These are phyloP conservation scores for Inonotus hispidus DNA, from an alignment of 1,284 basidiomycete species.

Conservation along the genomic window DNA sequence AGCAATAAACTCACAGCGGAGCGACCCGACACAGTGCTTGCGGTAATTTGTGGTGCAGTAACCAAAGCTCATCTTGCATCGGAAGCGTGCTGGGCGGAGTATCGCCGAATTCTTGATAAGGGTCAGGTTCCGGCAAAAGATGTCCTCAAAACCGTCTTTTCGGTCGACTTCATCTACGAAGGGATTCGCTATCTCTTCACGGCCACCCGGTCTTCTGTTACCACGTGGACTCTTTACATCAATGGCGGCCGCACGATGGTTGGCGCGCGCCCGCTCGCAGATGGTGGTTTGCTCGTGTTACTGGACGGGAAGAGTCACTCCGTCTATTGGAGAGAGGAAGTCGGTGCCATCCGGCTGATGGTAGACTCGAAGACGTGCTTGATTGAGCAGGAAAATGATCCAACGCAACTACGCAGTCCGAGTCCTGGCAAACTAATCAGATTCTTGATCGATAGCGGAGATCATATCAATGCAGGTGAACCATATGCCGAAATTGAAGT, in stretches of 20 bases:
- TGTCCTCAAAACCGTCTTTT: constrained; percentile 94
- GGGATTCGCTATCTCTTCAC: constrained; percentile 95
- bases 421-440: constrained; percentile 96
- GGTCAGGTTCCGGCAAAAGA: constrained; percentile 96
- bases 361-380: constrained; percentile 96
- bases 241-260: constrained; percentile 92
- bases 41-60: constrained; percentile 96
- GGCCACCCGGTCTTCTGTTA: constrained; percentile 84
- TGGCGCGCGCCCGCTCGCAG: constrained; percentile 86
- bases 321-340: constrained; percentile 98
- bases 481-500: constrained; percentile 98
- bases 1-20: constrained; percentile 96
- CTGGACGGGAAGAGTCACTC: constrained; percentile 96
- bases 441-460: constrained; percentile 94
- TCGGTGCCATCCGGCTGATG: constrained; percentile 90
- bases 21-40: constrained; percentile 86
- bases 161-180: constrained; percentile 98
- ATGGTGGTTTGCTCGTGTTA: constrained; percentile 90
- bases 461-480: constrained; percentile 94
- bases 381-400: constrained; percentile 99
- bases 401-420: constrained; percentile 93
- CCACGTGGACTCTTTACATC: constrained; percentile 91
- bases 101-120: constrained; percentile 95
- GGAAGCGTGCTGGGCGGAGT: constrained; percentile 88
- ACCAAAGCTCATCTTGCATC: constrained; percentile 91